Conservation (phyloP, 2,329 filamentous ascomycete species). For the Microcera coccophila region DNA sequence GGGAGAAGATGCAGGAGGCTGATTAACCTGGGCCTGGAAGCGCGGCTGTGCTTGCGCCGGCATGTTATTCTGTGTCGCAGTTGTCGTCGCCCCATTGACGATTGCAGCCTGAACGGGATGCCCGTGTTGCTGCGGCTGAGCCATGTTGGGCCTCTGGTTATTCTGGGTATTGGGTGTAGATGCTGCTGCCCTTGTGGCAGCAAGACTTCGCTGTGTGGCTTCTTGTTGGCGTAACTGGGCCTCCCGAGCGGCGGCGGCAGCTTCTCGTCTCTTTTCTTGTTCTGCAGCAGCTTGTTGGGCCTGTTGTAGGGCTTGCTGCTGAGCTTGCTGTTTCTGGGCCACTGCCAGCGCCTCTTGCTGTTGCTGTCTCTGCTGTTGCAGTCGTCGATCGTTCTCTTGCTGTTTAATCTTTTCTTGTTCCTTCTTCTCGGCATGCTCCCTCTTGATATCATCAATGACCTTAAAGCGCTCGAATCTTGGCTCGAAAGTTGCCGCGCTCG, state of each 20-base stretch:
- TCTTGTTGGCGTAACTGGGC: constrained; percentile 36
- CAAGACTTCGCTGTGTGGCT: constrained; percentile 31
- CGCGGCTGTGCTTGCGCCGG: constrained; percentile 41
- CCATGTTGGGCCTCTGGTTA: constrained; percentile 22
- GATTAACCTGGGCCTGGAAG: constrained; percentile 55
- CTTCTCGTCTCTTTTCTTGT: constrained; percentile 40
- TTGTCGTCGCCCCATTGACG: constrained; percentile 37
- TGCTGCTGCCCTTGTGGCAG: constrained; percentile 30
- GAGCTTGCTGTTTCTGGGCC: constrained; percentile 44
- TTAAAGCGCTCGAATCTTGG: constrained; percentile 89
- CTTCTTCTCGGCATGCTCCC: constrained; percentile 70
- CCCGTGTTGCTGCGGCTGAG: constrained; percentile 33
- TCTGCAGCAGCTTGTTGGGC: constrained; percentile 24
- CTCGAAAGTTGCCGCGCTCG: constrained; percentile 71
- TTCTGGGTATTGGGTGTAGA: constrained; percentile 27
- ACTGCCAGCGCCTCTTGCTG: constrained; percentile 44
- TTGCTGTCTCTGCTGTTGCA: constrained; percentile 44
- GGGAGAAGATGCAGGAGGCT: constrained; percentile 66
- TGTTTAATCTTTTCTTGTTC: constrained; percentile 71
- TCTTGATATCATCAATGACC: constrained; percentile 78
- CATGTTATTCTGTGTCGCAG: constrained; percentile 38
- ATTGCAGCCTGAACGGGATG: constrained; percentile 39
- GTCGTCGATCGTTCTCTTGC: constrained; percentile 54
- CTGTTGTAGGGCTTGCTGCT: no score
- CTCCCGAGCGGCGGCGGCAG: constrained; percentile 32